Evolutionary conservation across 192 early-diverging fungal genomes (phyloP), one percentile per base, ranked within the genome.

Genomic region (Lunasporangiospora selenospora): DNA sequence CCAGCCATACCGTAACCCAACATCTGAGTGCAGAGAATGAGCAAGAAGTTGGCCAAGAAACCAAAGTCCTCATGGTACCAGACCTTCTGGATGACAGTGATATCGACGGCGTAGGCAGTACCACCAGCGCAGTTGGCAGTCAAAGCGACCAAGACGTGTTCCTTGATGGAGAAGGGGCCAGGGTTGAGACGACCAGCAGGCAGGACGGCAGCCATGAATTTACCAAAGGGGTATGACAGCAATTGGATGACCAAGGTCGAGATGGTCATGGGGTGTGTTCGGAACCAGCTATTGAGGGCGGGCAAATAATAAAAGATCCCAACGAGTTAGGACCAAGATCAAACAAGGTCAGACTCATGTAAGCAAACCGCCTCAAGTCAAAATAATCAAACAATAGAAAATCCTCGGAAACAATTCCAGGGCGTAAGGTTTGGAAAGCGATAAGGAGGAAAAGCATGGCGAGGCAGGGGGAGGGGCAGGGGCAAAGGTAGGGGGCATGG

Each of bases 1-100:
- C 89, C 90, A 6, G 90, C 82, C 49, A 90, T 63, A 16, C 88
- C 86, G 51, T 81, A 89, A 30, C 89, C 88, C 36, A 91, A 38
- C 63, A 86, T 65, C 59, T 88, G 83, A 19, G 86, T 82, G 7
- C 76, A 75, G 33, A 90, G 26, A 16, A 89, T 53, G 11, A 91
- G 46, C 3, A 87, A 53, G 33, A 88, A 46, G n/a, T 80, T 79
- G 49, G 79, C 80, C 19, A 69, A 42, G 70, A 79, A 85, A 21
- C 81, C 83, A 41, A 88, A 52, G 40, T 82, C 69, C 31, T 78
- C 64, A 2, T 76, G 55, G 69, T 87, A 89, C 56, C 79, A 89
- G 19, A 89, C 36, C 12, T 81, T 65, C 58, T 87, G 79, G 53
- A 85, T 80, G 27, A 78, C 76, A 18, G 80, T 73, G 40, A 86